Conservation (phyloP, 1,284 basidiomycete species). For the Heterobasidion annosum region DNA sequence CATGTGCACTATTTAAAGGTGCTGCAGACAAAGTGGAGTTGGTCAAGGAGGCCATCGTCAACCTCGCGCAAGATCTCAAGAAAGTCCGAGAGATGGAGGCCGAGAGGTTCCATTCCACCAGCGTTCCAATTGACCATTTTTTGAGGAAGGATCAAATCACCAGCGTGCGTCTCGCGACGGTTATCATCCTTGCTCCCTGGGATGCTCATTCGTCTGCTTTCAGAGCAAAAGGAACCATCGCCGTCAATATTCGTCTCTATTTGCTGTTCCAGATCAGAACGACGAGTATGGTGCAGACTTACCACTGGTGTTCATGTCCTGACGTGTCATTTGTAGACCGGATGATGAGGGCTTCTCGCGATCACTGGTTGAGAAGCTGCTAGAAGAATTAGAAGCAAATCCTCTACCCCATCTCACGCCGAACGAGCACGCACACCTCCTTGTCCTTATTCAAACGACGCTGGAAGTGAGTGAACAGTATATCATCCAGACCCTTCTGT, state of each 20-base stretch:
- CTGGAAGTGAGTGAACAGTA: conserved; percentile 57
- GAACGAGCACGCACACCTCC: conserved; percentile 73
- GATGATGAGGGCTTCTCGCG: conserved; percentile 61
- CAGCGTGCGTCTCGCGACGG: neutral
- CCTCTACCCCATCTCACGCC: conserved; percentile 64
- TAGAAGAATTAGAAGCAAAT: conserved; percentile 53
- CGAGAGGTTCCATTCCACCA: conserved; percentile 31
- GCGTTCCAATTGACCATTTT: conserved; percentile 49
- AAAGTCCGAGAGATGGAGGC: conserved; percentile 7
- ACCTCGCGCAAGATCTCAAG: conserved; percentile 40
- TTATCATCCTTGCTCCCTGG: too few species aligned
- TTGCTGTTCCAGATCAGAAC: conserved; percentile 20
- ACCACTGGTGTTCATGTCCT: neutral
- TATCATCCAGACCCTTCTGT: neutral
- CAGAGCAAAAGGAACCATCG: conserved; percentile 16
- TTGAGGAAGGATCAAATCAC: conserved; percentile 24
- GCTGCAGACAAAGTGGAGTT: conserved; percentile 68
- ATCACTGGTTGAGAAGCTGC: conserved; percentile 47
- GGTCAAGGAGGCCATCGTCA: conserved; percentile 74
- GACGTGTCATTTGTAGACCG: conserved; percentile 10
- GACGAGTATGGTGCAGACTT: conserved; percentile 30
- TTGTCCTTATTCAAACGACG: conserved; percentile 77
- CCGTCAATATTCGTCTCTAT: conserved; percentile 35
- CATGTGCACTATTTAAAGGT: neutral
- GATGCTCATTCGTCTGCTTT: neutral